A percentile compares a stretch with the other conserved stretches of the same genome.
Conservation (phyloP, 2,329 filamentous ascomycete genomes). For the Botrytis elliptica region DNA sequence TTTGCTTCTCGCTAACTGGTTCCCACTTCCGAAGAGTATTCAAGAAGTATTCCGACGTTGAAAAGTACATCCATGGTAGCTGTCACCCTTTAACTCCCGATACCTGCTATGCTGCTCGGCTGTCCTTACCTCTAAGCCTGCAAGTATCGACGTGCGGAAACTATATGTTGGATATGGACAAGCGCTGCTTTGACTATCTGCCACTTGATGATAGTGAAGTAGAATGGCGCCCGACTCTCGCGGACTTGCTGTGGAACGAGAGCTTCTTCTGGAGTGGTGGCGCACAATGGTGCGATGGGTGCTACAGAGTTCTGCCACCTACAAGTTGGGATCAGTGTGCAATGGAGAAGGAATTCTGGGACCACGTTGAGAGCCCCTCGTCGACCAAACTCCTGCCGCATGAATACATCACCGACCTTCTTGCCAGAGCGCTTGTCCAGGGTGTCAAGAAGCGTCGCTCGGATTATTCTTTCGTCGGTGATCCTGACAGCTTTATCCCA, state of each 20-base stretch:
- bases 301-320: not conserved
- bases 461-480: not conserved
- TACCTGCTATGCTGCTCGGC: not conserved
- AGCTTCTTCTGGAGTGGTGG: not conserved
- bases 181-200: not conserved
- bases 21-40: not conserved
- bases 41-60: not conserved
- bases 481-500: not conserved
- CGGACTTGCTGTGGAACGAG: not conserved
- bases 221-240: not conserved
- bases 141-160: not conserved
- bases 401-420: not conserved
- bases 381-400: not conserved
- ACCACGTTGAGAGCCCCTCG: not conserved
- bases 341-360: not conserved
- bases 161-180: not conserved
- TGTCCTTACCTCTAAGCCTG: not conserved
- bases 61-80: not conserved
- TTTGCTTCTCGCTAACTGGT: not conserved
- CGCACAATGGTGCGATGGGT: not conserved
- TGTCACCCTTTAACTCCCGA: not conserved
- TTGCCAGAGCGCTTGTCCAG: not conserved
- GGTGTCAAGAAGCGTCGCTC: not conserved
- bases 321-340: not conserved
- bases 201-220: not conserved